phyloP scores from a whole-genome alignment of 2,329 filamentous ascomycete species.

The Venturia asperata region DNA sequence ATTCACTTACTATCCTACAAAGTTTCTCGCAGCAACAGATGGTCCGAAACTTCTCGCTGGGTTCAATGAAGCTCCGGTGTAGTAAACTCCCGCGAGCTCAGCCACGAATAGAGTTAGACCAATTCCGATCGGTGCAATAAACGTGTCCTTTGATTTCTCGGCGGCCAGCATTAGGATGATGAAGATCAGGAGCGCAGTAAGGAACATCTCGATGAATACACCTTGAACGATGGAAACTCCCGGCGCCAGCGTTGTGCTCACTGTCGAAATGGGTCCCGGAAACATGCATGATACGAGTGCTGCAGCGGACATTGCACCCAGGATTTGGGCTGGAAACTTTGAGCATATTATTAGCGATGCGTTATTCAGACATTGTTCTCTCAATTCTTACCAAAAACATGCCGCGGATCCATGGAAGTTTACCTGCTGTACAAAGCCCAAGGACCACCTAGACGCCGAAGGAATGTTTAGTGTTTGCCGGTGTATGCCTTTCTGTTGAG shows the following conservation, averaged over 20 bases:
- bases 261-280: constrained; percentile 38
- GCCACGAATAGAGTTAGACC: constrained; percentile 21
- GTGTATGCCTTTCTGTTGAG: not conserved
- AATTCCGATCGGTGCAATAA: constrained; percentile 34
- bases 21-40: constrained; percentile 18
- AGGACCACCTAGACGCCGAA: constrained; percentile 27
- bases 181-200: constrained; percentile 38
- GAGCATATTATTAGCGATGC: not conserved
- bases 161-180: constrained; percentile 33
- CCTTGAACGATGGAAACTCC: constrained; percentile 39
- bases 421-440: constrained; percentile 33
- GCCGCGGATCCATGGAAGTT: constrained; percentile 29
- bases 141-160: constrained; percentile 38
- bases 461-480: not conserved
- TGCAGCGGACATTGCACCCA: constrained; percentile 34
- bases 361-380: not conserved
- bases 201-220: constrained; percentile 45
- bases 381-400: constrained; percentile 21
- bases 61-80: constrained; percentile 17
- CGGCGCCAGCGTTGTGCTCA: constrained; percentile 37
- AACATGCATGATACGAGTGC: constrained; percentile 39
- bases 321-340: not conserved
- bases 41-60: constrained; percentile 18
- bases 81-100: constrained; percentile 18
- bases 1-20: constrained; percentile 10